phyloP scores from a whole-genome alignment of 2,329 filamentous ascomycete species.

The Periconia macrospinosa region DNA sequence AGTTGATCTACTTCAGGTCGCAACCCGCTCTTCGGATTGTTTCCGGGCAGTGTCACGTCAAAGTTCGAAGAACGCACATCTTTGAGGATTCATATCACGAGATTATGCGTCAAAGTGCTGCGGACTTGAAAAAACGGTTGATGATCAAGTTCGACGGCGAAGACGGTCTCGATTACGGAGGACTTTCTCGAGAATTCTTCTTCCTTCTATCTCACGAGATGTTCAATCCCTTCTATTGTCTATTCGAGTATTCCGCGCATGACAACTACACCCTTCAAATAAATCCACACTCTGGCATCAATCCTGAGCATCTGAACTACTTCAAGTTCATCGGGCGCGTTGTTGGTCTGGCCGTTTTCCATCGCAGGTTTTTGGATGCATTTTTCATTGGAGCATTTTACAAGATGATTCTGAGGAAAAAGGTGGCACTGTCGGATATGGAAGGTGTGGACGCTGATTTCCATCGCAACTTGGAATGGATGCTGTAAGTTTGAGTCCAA shows the following conservation, averaged over 20 bases:
- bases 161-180: constrained; percentile 96
- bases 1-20: constrained; percentile 98
- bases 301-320: constrained; percentile 98
- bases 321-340: constrained; percentile 99
- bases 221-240: constrained; percentile 99
- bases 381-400: constrained; percentile 99
- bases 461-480: constrained; percentile 95
- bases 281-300: constrained; percentile 98
- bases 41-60: constrained; percentile 96
- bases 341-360: constrained; percentile 96
- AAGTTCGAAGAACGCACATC: constrained; percentile 93
- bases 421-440: constrained; percentile 91
- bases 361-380: constrained; percentile 93
- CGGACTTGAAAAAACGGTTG: constrained; percentile 93
- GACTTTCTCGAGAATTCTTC: constrained; percentile 96
- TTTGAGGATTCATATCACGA: constrained; percentile 99
- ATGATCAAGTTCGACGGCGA: constrained; percentile 99
- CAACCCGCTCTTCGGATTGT: constrained; percentile 95
- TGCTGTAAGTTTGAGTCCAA: constrained; percentile 60
- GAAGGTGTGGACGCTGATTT: constrained; percentile 98
- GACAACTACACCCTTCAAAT: constrained; percentile 99
- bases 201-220: constrained; percentile 99
- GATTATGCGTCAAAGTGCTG: constrained; percentile 94
- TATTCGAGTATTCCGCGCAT: constrained; percentile 99
- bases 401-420: constrained; percentile 98